These are phyloP conservation scores for Aspergillus conjunctus DNA, from an alignment of 495 filamentous ascomycete species.

Conservation along the genomic window DNA sequence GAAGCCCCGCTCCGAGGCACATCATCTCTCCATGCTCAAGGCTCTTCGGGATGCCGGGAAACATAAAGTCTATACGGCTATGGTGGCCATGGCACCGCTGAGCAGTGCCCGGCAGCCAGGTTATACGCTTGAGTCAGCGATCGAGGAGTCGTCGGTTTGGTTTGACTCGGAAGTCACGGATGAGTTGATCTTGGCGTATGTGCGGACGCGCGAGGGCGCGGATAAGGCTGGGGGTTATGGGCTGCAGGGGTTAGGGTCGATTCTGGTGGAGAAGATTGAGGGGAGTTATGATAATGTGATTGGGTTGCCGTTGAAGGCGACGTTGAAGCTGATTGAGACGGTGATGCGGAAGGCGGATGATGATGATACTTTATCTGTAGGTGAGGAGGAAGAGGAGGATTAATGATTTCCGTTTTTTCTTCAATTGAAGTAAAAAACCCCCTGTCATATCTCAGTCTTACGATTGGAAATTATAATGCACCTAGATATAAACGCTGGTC, in stretches of 20 bases:
- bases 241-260: conserved; percentile 82
- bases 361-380: conserved; percentile 47
- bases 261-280: conserved; percentile 85
- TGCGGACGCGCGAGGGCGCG: conserved; percentile 84
- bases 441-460: conserved; percentile 1
- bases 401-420: conserved; percentile 3
- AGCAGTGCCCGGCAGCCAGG: conserved; percentile 76
- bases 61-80: conserved; percentile 82
- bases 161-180: conserved; percentile 77
- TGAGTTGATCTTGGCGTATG: conserved; percentile 83
- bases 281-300: conserved; percentile 94
- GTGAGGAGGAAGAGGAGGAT: conserved; percentile 24
- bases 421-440: not conserved
- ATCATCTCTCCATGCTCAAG: conserved; percentile 81
- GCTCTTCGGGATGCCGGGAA: conserved; percentile 68
- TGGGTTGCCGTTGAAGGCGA: conserved; percentile 83
- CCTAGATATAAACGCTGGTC: conserved; percentile 12
- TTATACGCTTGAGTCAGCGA: conserved; percentile 75
- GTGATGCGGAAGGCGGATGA: conserved; percentile 61
- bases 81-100: conserved; percentile 78
- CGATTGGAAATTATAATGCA: not conserved
- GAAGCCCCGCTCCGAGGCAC: conserved; percentile 79
- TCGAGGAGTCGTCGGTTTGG: conserved; percentile 84
- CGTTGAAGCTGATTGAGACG: conserved; percentile 82
- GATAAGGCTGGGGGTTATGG: conserved; percentile 98